A percentile compares a stretch with the other conserved stretches of the same genome.
phyloP scores from a whole-genome alignment of 495 filamentous ascomycete species.

The Margaritispora aquatica region DNA sequence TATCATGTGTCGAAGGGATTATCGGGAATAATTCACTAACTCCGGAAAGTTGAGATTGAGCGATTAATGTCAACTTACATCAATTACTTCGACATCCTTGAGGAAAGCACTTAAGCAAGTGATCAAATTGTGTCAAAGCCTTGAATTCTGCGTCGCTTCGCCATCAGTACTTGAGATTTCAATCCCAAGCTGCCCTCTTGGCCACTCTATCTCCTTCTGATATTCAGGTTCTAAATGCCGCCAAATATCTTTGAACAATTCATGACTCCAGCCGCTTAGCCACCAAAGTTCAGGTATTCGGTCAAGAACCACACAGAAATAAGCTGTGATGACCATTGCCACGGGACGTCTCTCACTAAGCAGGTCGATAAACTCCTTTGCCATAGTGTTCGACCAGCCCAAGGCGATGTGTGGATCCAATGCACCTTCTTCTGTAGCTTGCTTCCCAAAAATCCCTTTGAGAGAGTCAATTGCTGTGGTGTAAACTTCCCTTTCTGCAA shows the following conservation, averaged over 20 bases:
- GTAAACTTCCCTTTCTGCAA: background rate
- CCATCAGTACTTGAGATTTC: no score
- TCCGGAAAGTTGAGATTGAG: background rate
- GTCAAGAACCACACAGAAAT: slow-evolving; percentile 28
- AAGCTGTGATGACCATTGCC: slow-evolving; percentile 26
- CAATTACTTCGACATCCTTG: background rate
- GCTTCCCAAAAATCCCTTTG: background rate
- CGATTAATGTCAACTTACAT: background rate
- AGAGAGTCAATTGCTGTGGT: slow-evolving; percentile 1
- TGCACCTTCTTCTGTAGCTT: background rate
- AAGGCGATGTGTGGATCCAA: slow-evolving; percentile 19
- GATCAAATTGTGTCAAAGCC: background rate
- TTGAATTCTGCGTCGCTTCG: background rate
- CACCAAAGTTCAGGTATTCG: slow-evolving; percentile 31
- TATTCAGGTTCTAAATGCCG: slow-evolving; percentile 17
- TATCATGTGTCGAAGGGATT: background rate
- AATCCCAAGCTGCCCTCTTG: slow-evolving; percentile 5
- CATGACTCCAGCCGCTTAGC: slow-evolving; percentile 26
- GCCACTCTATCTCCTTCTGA: slow-evolving; percentile 24
- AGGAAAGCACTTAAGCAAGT: background rate
- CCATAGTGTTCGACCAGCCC: slow-evolving; percentile 22
- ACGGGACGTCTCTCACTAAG: slow-evolving; percentile 18
- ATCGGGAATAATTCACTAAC: background rate
- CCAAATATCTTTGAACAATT: slow-evolving; percentile 24
- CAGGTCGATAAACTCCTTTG: slow-evolving; percentile 25